Evolutionary conservation across 2,329 filamentous ascomycete genomes (phyloP), one percentile per base, ranked within the genome.

Genomic region (Clonostachys rhizophaga): DNA sequence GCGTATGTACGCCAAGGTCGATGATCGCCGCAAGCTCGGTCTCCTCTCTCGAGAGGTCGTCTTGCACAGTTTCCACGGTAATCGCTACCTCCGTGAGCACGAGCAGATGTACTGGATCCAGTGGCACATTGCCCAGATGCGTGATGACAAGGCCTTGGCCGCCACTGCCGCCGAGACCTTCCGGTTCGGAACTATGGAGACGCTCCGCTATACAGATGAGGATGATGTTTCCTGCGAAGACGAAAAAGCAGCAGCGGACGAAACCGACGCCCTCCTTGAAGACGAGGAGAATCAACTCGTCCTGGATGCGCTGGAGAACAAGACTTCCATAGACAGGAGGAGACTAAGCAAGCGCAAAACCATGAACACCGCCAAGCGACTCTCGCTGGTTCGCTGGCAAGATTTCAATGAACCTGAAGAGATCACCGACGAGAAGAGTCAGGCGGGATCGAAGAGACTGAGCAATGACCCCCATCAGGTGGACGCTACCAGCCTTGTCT

Each of bases 1-100:
- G 42, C 71, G 80, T 35, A 83, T 84, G 79, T 79, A 82, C 55
- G 75, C 76, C n/a, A 81, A 82, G 63, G 69, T 65, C 6, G 69
- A 75, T 1, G 74, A 79, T 52, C 74, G 79, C 34, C 69, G 75
- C 52, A 74, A 75, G 50, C 65, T 83, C 4, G 79, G 80, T 41
- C 79, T 83, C 71, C 74, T 75, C 63, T 76, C 75, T 2, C 72
- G 80, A 18, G 67, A 68, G 40, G 81, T 81, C 40, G 79, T 83
- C 5, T 74, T 80, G 47, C 78, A 79, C 52, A 77, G 72, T 12
- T 83, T 83, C 59, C 74, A 74, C 44, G 78, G 79, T 4, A 75
- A 81, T 40, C 70, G 79, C 1, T 83, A 83, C 56, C 70, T 83
- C 20, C 73, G 81, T 36, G 79, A 82, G 57, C 79, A 83, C 58